Base-by-base conservation (phyloP, 495 filamentous ascomycete species). In the Neurospora sp. region DNA sequence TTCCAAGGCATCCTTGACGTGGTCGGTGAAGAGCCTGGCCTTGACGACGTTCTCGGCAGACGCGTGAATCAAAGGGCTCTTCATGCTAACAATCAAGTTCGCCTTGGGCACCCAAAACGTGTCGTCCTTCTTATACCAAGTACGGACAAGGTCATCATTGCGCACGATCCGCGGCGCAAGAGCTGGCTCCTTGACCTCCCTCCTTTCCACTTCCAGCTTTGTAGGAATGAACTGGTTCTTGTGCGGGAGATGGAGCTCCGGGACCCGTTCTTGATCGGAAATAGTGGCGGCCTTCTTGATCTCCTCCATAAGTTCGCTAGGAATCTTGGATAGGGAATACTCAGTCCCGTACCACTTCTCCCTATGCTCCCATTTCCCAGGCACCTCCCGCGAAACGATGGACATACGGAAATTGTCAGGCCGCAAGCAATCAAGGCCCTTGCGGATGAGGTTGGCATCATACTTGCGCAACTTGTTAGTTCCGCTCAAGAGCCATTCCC, bases 101-200 rank as follows among this genome's bases (percentile, higher is more conserved):
- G 91, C 96, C 80, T 97, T 98, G 2, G 96, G 96, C 5, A 99
- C 96, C 96, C 96, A 99, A 83, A 98, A 99, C 0, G 89, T 93
- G 76, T 99, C 96, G 76, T 99, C 96, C 82, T 98, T 98, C 87
- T 99, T 99, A 82, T 89, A 98, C 96, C 96, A 99, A n/a, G 92
- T 89, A 39, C 96, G 90, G 3, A 91, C 89, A 9, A 89, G 82
- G 22, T 92, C 88, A 74, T 97, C 96, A 77, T 96, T 93, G 74
- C 95, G 91, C 73, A 99, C 91, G 41, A 99, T 88, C 76, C 90
- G 91, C 1, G 96, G 96, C 18, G 89, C 85, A 72, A 91, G 88
- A 5, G 89, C 83, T 14, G 93, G 92, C 76, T 92, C 88, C 69
- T 89, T 85, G 31, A 93, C 87, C 42, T 96, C 93, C 81, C 93